These are phyloP conservation scores for Irpex sp. DNA, from an alignment of 1,284 basidiomycete genomes.

Conservation along the genomic window DNA sequence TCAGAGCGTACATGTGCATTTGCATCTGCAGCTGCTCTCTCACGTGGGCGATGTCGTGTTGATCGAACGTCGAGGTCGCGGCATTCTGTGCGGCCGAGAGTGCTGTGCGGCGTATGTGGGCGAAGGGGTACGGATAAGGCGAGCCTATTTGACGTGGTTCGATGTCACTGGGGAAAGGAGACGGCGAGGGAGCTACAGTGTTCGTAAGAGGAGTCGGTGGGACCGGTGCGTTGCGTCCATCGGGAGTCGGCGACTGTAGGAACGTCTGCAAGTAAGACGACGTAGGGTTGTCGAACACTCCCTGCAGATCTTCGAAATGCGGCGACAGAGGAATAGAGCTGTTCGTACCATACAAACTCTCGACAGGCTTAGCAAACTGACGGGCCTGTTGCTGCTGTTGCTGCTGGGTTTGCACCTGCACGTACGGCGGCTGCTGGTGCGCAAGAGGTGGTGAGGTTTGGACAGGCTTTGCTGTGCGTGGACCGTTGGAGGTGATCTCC, in stretches of 20 bases:
- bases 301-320: slow-evolving; percentile 48
- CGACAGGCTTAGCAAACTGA: not conserved
- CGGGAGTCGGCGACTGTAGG: slow-evolving; percentile 37
- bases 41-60: slow-evolving; percentile 47
- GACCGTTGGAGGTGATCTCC: slow-evolving; percentile 14
- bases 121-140: slow-evolving; percentile 73
- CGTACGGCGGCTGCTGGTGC: slow-evolving; percentile 10
- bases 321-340: slow-evolving; percentile 17
- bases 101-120: slow-evolving; percentile 57
- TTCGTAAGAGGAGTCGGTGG: slow-evolving; percentile 74
- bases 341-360: slow-evolving; percentile 15
- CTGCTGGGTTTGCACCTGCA: slow-evolving; percentile 13
- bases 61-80: slow-evolving; percentile 44
- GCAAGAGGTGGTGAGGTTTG: slow-evolving; percentile 4
- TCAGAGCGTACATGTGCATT: slow-evolving; percentile 74
- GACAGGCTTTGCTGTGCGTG: slow-evolving; percentile 10
- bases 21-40: slow-evolving; percentile 67
- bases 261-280: slow-evolving; percentile 57
- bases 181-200: slow-evolving; percentile 65
- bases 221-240: slow-evolving; percentile 60
- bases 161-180: slow-evolving; percentile 41
- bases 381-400: slow-evolving; percentile 19
- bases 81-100: slow-evolving; percentile 36
- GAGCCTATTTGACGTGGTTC: slow-evolving; percentile 53
- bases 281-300: slow-evolving; percentile 51